Percentiles rank a stretch among this genome's conserved stretches.
Conservation (phyloP, 805 yeast genomes). For the Komagataella pastoris region DNA sequence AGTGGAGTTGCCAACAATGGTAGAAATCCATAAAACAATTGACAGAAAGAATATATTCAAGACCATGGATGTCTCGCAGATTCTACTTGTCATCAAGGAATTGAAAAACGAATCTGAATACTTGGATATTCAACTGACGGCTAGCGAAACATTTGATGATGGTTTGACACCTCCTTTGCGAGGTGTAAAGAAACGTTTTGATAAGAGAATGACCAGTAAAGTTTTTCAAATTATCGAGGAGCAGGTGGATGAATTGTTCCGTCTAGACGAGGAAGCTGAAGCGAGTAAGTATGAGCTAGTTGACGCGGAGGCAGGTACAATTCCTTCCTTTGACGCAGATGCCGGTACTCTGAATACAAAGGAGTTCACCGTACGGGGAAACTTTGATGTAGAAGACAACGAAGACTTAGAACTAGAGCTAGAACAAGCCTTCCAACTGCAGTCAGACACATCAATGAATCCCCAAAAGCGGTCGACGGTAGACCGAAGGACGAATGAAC, state of each 20-base stretch:
- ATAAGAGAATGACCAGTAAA: conserved; percentile 54
- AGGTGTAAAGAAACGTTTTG: conserved; percentile 59
- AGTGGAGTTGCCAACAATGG: conserved; percentile 79
- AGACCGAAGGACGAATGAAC: background rate
- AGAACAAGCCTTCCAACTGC: conserved; percentile 1
- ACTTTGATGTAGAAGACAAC: conserved; percentile 7
- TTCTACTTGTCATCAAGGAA: conserved; percentile 58
- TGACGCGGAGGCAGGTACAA: conserved; percentile 25
- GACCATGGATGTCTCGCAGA: conserved; percentile 75
- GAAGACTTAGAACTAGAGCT: conserved; percentile 14
- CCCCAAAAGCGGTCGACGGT: background rate
- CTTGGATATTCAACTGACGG: conserved; percentile 17
- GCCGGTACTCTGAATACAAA: conserved; percentile 4
- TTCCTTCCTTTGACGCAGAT: conserved; percentile 4
- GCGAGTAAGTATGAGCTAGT: conserved; percentile 66
- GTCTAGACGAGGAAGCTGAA: conserved; percentile 74
- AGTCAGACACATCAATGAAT: background rate
- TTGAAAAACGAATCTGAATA: conserved; percentile 31
- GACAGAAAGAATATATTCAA: conserved; percentile 85
- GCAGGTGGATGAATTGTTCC: conserved; percentile 63
- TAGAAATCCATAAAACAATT: conserved; percentile 79
- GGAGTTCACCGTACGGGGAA: background rate
- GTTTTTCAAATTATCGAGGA: conserved; percentile 69
- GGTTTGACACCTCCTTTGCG: conserved; percentile 78
- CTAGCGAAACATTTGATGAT: conserved; percentile 42